Evolutionary conservation across 1,284 basidiomycete genomes (phyloP).

Genomic region (Amylostereum areolatum): DNA sequence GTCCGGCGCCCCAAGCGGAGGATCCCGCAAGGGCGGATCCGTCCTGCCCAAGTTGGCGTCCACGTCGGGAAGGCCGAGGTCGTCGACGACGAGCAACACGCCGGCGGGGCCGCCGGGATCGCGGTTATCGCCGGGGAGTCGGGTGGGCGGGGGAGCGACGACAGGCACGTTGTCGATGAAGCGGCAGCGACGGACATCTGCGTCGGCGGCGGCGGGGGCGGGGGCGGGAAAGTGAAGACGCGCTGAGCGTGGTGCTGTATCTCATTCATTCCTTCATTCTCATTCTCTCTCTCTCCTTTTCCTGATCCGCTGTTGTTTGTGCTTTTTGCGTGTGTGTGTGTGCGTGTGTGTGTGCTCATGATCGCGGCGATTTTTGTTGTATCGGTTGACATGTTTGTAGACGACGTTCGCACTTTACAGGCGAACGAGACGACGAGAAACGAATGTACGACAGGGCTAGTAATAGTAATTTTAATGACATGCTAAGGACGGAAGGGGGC

Average conservation of each 20-base stretch:
- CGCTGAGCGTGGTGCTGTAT: not conserved
- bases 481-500: no score
- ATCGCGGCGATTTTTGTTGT: not conserved
- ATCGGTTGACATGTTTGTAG: not conserved
- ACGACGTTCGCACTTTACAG: no score
- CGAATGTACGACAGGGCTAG: no score
- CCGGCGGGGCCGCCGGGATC: constrained; percentile 37
- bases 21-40: constrained; percentile 53
- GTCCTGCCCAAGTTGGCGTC: constrained; percentile 67
- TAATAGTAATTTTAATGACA: no score
- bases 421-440: no score
- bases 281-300: not conserved
- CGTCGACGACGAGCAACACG: constrained; percentile 55
- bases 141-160: constrained; percentile 23
- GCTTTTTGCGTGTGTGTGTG: not conserved
- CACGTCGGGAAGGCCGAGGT: constrained; percentile 57
- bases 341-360: not conserved
- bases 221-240: not conserved
- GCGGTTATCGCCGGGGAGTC: constrained; percentile 30
- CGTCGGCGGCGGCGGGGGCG: constrained; percentile 12
- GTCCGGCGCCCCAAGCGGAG: constrained; percentile 60
- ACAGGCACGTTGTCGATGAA: constrained; percentile 55
- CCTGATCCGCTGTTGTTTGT: not conserved
- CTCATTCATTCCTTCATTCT: not conserved
- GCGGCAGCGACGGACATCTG: constrained; percentile 72